These are phyloP conservation scores for Eleusine coracana DNA, from an alignment of 176 grass and related monocot genomes.

Conservation along the genomic window DNA sequence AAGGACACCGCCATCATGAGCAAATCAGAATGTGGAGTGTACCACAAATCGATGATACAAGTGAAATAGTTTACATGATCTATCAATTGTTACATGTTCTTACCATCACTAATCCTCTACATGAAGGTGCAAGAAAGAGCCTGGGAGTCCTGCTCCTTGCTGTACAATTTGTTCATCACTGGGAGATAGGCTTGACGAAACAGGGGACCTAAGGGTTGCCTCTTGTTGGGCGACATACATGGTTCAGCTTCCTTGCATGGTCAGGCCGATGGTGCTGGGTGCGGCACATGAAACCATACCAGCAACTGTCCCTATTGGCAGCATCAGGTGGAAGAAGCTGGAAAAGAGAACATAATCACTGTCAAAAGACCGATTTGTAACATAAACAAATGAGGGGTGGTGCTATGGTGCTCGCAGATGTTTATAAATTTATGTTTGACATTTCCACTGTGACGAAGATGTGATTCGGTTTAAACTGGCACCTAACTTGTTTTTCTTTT, in stretches of 20 bases:
- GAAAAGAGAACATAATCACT: not conserved
- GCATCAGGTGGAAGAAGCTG: conserved; percentile 82
- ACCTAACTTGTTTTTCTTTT: conserved; percentile 13
- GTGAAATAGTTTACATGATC: not conserved
- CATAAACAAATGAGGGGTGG: conserved; percentile 6
- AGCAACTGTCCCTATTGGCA: conserved; percentile 69
- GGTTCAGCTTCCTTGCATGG: conserved; percentile 88
- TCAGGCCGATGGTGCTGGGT: conserved; percentile 76
- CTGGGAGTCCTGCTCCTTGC: not conserved
- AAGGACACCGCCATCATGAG: not conserved
- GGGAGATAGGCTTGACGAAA: not conserved
- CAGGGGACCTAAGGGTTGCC: conserved; percentile 44
- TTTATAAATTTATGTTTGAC: conserved; percentile 7
- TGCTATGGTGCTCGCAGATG: conserved; percentile 5
- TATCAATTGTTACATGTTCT: not conserved
- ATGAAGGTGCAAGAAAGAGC: not conserved
- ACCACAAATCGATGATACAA: not conserved
- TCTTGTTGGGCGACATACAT: conserved; percentile 84
- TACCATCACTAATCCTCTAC: not conserved
- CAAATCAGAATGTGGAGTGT: not conserved
- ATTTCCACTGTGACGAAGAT: conserved; percentile 1
- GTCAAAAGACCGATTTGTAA: not conserved
- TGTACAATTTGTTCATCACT: conserved; percentile 5
- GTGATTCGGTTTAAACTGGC: conserved; percentile 6
- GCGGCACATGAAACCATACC: conserved; percentile 87